Percentiles rank a stretch among this genome's conserved stretches.
Conservation (phyloP, 768 basidiomycete genomes). For the Neoboletus subvelutipes region DNA sequence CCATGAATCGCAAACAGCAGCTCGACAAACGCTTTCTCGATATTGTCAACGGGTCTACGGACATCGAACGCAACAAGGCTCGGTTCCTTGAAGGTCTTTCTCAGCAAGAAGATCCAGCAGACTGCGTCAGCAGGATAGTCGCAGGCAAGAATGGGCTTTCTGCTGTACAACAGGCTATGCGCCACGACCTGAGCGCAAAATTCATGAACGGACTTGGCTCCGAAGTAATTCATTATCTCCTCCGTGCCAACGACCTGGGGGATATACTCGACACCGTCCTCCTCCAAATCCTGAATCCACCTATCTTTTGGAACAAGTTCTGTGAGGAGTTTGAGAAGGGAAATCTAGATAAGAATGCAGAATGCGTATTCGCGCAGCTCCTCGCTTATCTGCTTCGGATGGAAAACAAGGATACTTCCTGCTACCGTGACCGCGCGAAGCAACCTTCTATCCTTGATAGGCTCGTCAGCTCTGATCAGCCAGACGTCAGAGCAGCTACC, state of each 20-base stretch:
- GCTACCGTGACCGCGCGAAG: constrained; percentile 41
- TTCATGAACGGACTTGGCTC: constrained; percentile 47
- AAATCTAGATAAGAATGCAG: constrained; percentile 34
- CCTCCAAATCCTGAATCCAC: constrained; percentile 44
- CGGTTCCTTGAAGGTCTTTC: constrained; percentile 49
- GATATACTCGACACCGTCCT: constrained; percentile 41
- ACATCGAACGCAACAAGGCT: constrained; percentile 27
- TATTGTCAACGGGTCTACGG: constrained; percentile 31
- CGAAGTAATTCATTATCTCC: constrained; percentile 39
- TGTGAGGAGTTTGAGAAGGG: constrained; percentile 35
- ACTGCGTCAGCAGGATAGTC: constrained; percentile 40
- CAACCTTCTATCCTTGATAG: constrained; percentile 29
- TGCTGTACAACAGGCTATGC: constrained; percentile 43
- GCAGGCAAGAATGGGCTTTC: constrained; percentile 36
- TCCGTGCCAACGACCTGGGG: constrained; percentile 38
- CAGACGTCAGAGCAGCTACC: constrained; percentile 29
- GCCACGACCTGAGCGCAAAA: constrained; percentile 33
- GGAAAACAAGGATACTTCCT: constrained; percentile 32
- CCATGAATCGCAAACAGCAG: constrained; percentile 25
- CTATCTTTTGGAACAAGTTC: constrained; percentile 50
- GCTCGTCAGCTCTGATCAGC: constrained; percentile 26
- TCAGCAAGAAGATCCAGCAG: constrained; percentile 37
- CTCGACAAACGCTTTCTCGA: constrained; percentile 37
- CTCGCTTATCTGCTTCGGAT: constrained; percentile 48
- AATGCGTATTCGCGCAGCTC: constrained; percentile 47